Percentiles rank a stretch among this genome's conserved stretches.
Conservation (phyloP, 2,329 filamentous ascomycete species). For the Aspergillus niger region DNA sequence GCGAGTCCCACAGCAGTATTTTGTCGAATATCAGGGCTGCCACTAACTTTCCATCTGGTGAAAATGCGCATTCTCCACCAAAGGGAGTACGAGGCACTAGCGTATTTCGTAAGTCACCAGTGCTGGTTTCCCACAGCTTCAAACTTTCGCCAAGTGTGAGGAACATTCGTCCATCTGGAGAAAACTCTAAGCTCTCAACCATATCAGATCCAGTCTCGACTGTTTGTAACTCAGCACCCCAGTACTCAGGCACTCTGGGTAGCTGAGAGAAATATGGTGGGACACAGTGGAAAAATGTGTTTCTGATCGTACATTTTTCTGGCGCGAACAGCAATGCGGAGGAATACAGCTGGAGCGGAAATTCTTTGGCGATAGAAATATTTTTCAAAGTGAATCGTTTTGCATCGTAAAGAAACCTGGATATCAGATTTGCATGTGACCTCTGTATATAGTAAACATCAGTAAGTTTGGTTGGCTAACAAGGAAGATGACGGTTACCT, state of each 20-base stretch:
- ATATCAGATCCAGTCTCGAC: background rate
- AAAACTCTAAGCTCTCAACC: background rate
- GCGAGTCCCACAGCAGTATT: background rate
- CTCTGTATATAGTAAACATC: too few relatives aligned
- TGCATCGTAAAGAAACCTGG: conserved; percentile 31
- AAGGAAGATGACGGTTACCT: background rate
- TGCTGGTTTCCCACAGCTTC: background rate
- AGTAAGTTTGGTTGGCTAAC: too few relatives aligned
- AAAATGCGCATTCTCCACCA: background rate
- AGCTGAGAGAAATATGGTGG: too few relatives aligned
- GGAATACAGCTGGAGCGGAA: conserved; percentile 39
- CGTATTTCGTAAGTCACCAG: background rate
- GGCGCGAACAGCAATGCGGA: conserved; percentile 37
- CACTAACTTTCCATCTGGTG: background rate
- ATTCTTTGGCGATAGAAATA: conserved; percentile 27
- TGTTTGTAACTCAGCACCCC: background rate
- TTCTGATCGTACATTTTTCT: conserved; percentile 26
- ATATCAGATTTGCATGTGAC: background rate
- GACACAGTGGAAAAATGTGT: conserved; percentile 17
- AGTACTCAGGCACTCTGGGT: conserved; percentile 8
- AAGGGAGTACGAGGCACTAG: background rate
- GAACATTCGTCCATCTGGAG: background rate
- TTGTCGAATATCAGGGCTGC: background rate
- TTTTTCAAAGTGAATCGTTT: conserved; percentile 33
- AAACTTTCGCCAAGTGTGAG: background rate